Evolutionary conservation across 768 basidiomycete genomes (phyloP), one percentile per base, ranked within the genome.

Genomic region (Amanita phalloides): DNA sequence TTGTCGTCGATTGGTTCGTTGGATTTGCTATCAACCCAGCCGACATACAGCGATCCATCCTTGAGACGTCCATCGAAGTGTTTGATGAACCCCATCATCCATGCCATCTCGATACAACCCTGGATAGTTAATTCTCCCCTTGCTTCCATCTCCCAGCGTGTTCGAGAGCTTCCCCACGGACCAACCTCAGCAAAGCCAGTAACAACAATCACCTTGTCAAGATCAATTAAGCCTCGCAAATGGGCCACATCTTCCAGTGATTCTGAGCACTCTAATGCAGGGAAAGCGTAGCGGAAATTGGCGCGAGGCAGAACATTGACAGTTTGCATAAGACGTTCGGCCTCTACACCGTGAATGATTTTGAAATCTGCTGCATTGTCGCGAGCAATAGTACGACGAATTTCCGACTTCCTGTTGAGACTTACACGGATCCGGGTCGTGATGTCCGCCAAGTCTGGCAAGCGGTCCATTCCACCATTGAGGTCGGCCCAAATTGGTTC

Each of bases 81-180:
- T 68, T 94, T 96, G 79, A 98, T 96, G 70, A 80, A 82, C 38
- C 96, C 95, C 90, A 94, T 98, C 68, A 98, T 84, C 94, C 95
- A 99, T 2, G 95, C 94, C 89, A 99, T 95, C 72, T 99, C 96
- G 61, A 99, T 96, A 62, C 90, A 91, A 17, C 96, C 96, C 66
- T 96, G 87, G 59, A 98, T 94, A 1, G 94, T 93, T 68, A 98
- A 86, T 62, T 95, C 84, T n/a, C 96, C 95, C 43, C 82, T 78
- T 43, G 93, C 94, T 65, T 99, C 96, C 93, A 99, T 98, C 72
- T 99, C 96, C 96, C 96, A 99, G 54, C 96, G 82, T 2, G 96
- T 99, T 54, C 96, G 83, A 13, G 95, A 88, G 62, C 90, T 93
- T 57, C 96, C 96, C 94, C 95, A 99, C 10, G 96, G 96, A 2